Evolutionary conservation across 768 basidiomycete genomes (phyloP).

Genomic region (Nidularia pulvinata): DNA sequence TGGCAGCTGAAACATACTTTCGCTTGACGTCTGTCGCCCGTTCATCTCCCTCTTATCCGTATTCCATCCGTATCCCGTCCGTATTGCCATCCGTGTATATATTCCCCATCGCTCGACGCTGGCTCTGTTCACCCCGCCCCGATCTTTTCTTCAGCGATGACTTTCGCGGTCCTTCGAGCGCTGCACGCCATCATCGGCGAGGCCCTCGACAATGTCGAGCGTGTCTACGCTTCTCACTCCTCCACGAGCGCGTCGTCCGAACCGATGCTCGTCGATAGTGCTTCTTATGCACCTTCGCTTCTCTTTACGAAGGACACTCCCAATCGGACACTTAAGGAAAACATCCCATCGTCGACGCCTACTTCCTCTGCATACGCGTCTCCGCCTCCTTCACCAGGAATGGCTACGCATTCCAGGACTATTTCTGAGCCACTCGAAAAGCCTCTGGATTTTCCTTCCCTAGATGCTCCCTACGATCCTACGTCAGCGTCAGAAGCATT

Average conservation of each 20-base stretch:
- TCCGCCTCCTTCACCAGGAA: constrained; percentile 26
- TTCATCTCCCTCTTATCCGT: neutral
- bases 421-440: neutral
- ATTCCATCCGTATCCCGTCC: neutral
- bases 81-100: neutral
- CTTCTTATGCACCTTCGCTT: constrained; percentile 20
- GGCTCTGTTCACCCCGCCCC: constrained; percentile 1
- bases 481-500: constrained; percentile 51
- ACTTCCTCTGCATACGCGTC: constrained; percentile 19
- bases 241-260: constrained; percentile 7
- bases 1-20: neutral
- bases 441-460: constrained; percentile 55
- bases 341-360: neutral
- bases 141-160: constrained; percentile 30
- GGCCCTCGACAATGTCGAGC: constrained; percentile 69
- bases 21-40: neutral
- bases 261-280: constrained; percentile 3
- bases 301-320: neutral
- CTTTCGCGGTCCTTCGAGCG: constrained; percentile 62
- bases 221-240: constrained; percentile 40
- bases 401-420: constrained; percentile 4
- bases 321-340: neutral
- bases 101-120: neutral
- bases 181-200: constrained; percentile 68
- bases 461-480: constrained; percentile 46